Conservation (phyloP, 2,329 filamentous ascomycete species). For the Mycosphaerella arachidis region DNA sequence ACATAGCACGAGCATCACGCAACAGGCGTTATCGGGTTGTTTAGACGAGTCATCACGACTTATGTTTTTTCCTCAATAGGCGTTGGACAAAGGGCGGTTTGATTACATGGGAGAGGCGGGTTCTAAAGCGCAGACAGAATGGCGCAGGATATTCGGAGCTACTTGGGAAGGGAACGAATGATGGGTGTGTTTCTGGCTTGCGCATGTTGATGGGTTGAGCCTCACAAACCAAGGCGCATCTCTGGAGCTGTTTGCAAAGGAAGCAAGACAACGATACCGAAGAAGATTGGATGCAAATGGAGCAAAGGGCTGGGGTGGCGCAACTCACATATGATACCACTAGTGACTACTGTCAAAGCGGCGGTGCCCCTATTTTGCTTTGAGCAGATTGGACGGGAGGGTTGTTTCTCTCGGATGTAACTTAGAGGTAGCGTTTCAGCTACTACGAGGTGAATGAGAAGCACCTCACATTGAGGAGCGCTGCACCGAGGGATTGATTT, state of each 20-base stretch:
- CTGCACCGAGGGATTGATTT: neutral
- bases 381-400: neutral
- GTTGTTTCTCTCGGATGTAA: neutral
- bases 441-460: neutral
- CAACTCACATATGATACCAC: slow-evolving; percentile 1
- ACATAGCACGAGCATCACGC: neutral
- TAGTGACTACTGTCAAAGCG: neutral
- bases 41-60: neutral
- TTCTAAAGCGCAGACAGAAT: neutral
- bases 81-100: neutral
- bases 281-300: neutral
- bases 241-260: neutral
- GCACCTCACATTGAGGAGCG: neutral
- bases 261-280: neutral
- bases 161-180: neutral
- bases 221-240: neutral
- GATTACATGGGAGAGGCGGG: neutral
- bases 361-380: neutral
- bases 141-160: neutral
- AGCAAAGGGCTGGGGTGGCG: neutral
- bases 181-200: neutral
- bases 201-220: neutral
- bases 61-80: neutral
- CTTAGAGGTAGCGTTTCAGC: neutral
- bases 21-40: neutral